phyloP scores from a whole-genome alignment of 805 yeast species.

The Wickerhamomyces sydowiorum region DNA sequence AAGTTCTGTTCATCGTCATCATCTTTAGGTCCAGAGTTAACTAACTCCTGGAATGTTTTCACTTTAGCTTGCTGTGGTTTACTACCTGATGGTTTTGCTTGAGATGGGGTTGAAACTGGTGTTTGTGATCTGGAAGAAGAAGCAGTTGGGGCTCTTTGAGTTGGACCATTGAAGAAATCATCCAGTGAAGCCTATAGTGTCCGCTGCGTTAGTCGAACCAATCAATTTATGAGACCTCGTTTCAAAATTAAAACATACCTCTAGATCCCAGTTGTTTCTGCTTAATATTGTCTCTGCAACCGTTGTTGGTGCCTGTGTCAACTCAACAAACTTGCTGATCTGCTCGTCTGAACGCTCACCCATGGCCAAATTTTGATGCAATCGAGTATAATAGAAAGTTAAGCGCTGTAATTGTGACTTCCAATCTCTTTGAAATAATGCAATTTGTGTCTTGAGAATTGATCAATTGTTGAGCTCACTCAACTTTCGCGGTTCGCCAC shows the following conservation, averaged over 20 bases:
- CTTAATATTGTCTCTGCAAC: constrained; percentile 17
- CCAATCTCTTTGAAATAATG: no score
- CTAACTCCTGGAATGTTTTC: constrained; percentile 28
- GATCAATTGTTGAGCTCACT: neutral
- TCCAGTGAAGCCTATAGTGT: constrained; percentile 24
- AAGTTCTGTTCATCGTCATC: constrained; percentile 54
- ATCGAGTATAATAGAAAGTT: no score
- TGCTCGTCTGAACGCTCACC: neutral
- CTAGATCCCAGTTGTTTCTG: constrained; percentile 24
- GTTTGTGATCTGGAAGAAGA: neutral
- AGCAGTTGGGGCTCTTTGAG: constrained; percentile 4
- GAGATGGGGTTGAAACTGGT: constrained; percentile 3
- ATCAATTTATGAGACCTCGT: neutral
- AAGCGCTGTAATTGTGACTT: no score
- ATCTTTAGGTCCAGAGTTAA: constrained; percentile 34
- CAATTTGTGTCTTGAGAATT: neutral
- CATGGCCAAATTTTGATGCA: neutral
- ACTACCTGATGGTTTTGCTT: neutral
- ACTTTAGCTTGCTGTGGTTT: constrained; percentile 6
- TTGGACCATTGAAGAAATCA: constrained; percentile 24
- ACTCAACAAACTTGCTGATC: constrained; percentile 11
- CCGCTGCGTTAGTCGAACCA: neutral
- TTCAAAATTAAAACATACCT: constrained; percentile 2
- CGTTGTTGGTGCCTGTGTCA: constrained; percentile 15
- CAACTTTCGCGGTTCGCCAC: no score